Evolutionary conservation across 495 filamentous ascomycete species (phyloP), one percentile per base, ranked within the genome.

Genomic region (Penicillium cosmopolitanum): DNA sequence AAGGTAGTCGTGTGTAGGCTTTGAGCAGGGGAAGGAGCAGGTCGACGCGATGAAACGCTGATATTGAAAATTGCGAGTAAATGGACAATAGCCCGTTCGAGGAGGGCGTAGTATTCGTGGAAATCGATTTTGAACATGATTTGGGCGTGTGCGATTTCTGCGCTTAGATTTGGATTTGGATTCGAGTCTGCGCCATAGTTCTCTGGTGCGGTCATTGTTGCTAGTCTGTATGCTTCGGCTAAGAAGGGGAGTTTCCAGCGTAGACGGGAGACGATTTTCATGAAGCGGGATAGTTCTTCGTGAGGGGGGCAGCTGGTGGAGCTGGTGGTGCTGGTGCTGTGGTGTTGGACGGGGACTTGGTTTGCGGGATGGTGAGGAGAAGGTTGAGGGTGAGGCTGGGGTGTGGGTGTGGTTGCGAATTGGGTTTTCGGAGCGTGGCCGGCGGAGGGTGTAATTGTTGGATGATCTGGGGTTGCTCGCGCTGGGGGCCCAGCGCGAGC

Each of bases 61-160:
- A 88, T 78, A 15, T 80, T 82, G 50, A 83, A 86, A 0, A 88
- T 79, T 0, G 73, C 80, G 23, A 87, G 76, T 5, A 87, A 68
- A 51, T 86, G 85, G 1, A 87, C 84, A 4, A 89, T 75, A 0
- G 84, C 84, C 7, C 86, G 82, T 68, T 89, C 87, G 16, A 89
- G 75, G 1, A 87, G 73, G 58, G 84, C 83, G 76, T 88, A 89
- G 73, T 83, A 89, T 59, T 89, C 87, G 72, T 86, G 83, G 60
- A 88, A 89, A 61, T 89, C 87, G 7, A 89, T 72, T 66, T 89
- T 88, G 74, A 89, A 89, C 80, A 88, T 88, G 31, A 84, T 78
- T 62, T 87, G 82, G 0, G 77, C 75, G 21, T 84, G 74, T 1
- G 36, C 15, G 36, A n/a, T 13, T 12, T 12, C 36, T 38, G 36